phyloP scores from a whole-genome alignment of 371 early-diverging fungal genomes.

The Mucor saturninus region DNA sequence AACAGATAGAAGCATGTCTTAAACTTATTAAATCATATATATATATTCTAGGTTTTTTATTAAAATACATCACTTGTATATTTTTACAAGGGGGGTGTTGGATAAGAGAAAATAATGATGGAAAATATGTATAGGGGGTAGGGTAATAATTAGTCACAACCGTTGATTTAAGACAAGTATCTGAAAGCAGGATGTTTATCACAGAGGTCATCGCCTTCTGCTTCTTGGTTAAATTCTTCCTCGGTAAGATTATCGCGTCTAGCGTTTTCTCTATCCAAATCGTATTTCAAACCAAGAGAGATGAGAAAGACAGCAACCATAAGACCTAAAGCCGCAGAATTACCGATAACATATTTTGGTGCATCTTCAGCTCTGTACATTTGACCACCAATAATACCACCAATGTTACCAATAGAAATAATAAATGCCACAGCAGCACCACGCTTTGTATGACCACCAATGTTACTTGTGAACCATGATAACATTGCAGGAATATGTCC shows the following conservation, averaged over 20 bases:
- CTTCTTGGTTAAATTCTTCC: slow-evolving; percentile 56
- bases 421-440: slow-evolving; percentile 65
- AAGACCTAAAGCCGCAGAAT: slow-evolving; percentile 46
- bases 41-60: too few relatives aligned
- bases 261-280: slow-evolving; percentile 53
- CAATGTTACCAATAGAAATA: slow-evolving; percentile 67
- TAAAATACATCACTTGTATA: too few relatives aligned
- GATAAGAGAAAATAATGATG: too few relatives aligned
- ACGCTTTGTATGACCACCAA: slow-evolving; percentile 70
- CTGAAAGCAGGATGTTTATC: slow-evolving; percentile 65
- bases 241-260: slow-evolving; percentile 60
- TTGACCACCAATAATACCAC: slow-evolving; percentile 66
- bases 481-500: slow-evolving; percentile 62
- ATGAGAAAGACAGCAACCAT: slow-evolving; percentile 46
- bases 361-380: slow-evolving; percentile 64
- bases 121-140: not conserved
- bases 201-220: slow-evolving; percentile 52
- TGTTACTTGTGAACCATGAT: slow-evolving; percentile 66
- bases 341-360: slow-evolving; percentile 58
- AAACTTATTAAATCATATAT: too few relatives aligned
- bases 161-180: slow-evolving; percentile 49
- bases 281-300: slow-evolving; percentile 47
- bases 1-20: too few relatives aligned
- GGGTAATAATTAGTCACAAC: not conserved
- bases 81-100: too few relatives aligned